Conservation (phyloP, 2,329 filamentous ascomycete species). For the Exophiala calicioides region DNA sequence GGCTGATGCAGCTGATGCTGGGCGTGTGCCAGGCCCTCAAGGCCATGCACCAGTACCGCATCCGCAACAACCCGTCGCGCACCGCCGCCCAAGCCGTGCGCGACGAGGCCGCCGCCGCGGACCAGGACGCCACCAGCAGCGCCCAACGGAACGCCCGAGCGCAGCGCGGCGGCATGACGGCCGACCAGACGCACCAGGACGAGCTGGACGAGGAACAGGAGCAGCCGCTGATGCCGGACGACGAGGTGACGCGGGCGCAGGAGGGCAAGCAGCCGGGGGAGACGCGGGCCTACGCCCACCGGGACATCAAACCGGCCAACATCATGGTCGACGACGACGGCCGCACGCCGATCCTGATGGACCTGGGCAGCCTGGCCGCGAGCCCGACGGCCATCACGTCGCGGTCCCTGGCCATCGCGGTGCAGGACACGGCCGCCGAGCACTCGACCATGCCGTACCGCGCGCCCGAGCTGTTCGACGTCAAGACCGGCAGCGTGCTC, state of each 20-base stretch:
- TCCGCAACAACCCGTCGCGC: constrained; percentile 47
- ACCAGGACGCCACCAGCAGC: constrained; percentile 49
- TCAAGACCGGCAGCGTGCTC: constrained; percentile 86
- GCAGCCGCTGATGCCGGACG: constrained; percentile 69
- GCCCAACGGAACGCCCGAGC: constrained; percentile 40
- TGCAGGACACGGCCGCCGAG: constrained; percentile 92
- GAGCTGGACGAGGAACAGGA: constrained; percentile 75
- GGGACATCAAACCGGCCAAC: constrained; percentile 97
- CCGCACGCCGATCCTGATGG: constrained; percentile 89
- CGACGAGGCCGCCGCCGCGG: constrained; percentile 57
- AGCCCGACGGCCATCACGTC: constrained; percentile 88
- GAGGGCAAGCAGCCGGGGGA: constrained; percentile 69
- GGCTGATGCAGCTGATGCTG: constrained; percentile 85
- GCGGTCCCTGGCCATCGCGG: constrained; percentile 82
- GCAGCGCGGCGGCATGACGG: constrained; percentile 46
- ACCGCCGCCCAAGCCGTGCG: constrained; percentile 58
- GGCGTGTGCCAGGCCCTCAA: constrained; percentile 86
- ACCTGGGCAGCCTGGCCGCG: constrained; percentile 85
- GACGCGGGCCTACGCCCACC: constrained; percentile 81
- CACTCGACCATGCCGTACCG: constrained; percentile 99
- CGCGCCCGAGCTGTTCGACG: constrained; percentile 95
- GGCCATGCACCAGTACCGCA: constrained; percentile 86
- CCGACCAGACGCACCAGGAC: constrained; percentile 51
- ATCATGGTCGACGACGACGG: constrained; percentile 98
- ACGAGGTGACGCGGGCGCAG: constrained; percentile 68